Evolutionary conservation across 225 moss, liverwort and hornwort species (phyloP), one percentile per base, ranked within the genome.

Genomic region (Sphagnum contortum): DNA sequence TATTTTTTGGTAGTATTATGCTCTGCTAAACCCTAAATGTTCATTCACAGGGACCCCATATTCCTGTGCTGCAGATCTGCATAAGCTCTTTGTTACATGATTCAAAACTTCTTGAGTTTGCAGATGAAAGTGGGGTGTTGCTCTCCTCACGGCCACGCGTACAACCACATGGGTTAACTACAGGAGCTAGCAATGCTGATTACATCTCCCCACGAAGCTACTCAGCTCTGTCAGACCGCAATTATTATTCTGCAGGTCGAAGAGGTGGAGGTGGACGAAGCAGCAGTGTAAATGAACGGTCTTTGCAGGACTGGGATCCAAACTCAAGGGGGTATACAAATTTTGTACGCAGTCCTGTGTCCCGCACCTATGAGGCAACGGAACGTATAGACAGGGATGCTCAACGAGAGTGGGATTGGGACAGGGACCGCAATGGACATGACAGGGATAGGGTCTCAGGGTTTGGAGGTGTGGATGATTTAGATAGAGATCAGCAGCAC

Each of bases 331-430:
- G 69, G 1, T 98, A 98, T 61, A 80, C 87, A 66, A 93, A 85
- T 80, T 98, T 98, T 89, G 93, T 88, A 64, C 92, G 93, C 60
- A 98, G 90, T 48, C 73, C 90, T 11, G 73, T 75, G 4, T 93
- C 92, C 63, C 90, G 96, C 59, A 83, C 87, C n/a, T 90, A 92
- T 54, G 87, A 74, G 8, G 84, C 84, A 45, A 59, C 87, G 64
- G 96, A 96, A 50, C 83, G 96, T 13, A 76, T 69, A 68, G 95
- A 96, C 65, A 80, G 94, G 68, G 95, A 92, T 57, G 73, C 73
- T 13, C 80, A 72, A 44, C 29, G 95, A 92, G 98, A 98, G 72
- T 91, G 93, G 89, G 98, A 98, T 11, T 74, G 92, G 59, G 92
- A 90, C 0, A 71, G 92, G 62, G 83, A 84, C 44, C 81, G 89